These are phyloP conservation scores for Boletellus ananiceps DNA, from an alignment of 768 basidiomycete genomes.

Conservation along the genomic window DNA sequence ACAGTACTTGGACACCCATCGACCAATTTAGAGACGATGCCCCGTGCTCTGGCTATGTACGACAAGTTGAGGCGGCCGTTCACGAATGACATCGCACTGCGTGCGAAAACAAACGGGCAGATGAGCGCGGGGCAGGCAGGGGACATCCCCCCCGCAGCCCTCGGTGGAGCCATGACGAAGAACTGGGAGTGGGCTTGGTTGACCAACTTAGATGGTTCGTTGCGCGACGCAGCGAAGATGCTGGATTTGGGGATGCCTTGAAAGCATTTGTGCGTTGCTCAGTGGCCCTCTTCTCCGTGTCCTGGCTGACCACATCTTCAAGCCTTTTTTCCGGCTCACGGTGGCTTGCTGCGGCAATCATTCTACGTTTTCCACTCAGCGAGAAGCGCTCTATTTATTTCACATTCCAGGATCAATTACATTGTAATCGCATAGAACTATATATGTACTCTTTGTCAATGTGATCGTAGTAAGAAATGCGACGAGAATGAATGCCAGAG, in stretches of 20 bases:
- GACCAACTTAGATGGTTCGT: slow-evolving; percentile 17
- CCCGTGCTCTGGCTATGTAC: slow-evolving; percentile 42
- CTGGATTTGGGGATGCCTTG: slow-evolving; percentile 3
- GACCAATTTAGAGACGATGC: slow-evolving; percentile 32
- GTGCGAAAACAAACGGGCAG: slow-evolving; percentile 19
- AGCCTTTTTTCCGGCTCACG: too few relatives aligned
- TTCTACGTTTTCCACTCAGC: too few relatives aligned
- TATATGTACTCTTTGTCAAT: too few relatives aligned
- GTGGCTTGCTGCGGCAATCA: too few relatives aligned
- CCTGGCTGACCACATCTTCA: too few relatives aligned
- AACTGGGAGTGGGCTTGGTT: slow-evolving; percentile 55
- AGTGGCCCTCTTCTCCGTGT: too few relatives aligned
- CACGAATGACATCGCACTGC: slow-evolving; percentile 33
- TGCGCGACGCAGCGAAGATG: slow-evolving; percentile 17
- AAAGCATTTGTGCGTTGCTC: neutral
- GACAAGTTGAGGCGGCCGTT: slow-evolving; percentile 49
- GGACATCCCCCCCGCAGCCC: slow-evolving; percentile 31
- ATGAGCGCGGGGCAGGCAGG: slow-evolving; percentile 13
- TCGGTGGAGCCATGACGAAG: slow-evolving; percentile 41
- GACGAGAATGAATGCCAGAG: too few relatives aligned
- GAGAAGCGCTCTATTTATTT: too few relatives aligned
- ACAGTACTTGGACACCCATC: slow-evolving; percentile 42
- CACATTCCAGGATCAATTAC: too few relatives aligned
- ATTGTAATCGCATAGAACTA: too few relatives aligned
- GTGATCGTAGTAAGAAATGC: too few relatives aligned